These are phyloP conservation scores for Coemansia reversa DNA, from an alignment of 192 early-diverging fungal species.

Conservation along the genomic window DNA sequence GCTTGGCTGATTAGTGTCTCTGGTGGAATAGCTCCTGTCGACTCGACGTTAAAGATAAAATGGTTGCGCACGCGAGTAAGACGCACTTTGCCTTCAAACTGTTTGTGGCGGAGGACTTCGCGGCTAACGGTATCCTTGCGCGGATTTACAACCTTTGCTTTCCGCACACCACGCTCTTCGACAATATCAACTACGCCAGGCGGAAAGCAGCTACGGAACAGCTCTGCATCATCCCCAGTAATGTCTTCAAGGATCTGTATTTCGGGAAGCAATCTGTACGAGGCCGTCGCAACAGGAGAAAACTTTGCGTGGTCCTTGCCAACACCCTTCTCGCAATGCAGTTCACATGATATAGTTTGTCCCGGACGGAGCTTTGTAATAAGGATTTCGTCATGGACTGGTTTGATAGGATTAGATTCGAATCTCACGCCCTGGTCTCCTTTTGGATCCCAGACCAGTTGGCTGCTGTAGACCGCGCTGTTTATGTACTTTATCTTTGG, in stretches of 20 bases:
- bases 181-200: slow-evolving; percentile 81
- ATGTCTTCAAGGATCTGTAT: slow-evolving; percentile 86
- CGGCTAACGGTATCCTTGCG: slow-evolving; percentile 94
- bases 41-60: slow-evolving; percentile 97
- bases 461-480: slow-evolving; percentile 68
- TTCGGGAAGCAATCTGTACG: slow-evolving; percentile 91
- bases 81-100: slow-evolving; percentile 88
- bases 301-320: slow-evolving; percentile 97
- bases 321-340: slow-evolving; percentile 89
- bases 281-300: slow-evolving; percentile 94
- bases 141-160: slow-evolving; percentile 82
- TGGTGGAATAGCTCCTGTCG: slow-evolving; percentile 76
- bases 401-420: slow-evolving; percentile 64
- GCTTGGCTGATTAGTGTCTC: slow-evolving; percentile 76
- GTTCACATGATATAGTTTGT: slow-evolving; percentile 77
- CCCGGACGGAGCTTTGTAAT: slow-evolving; percentile 91
- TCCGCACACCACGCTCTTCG: slow-evolving; percentile 62
- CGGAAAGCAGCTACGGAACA: slow-evolving; percentile 86
- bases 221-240: slow-evolving; percentile 73
- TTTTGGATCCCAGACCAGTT: slow-evolving; percentile 86
- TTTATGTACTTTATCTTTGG: slow-evolving; percentile 73
- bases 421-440: slow-evolving; percentile 81
- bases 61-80: slow-evolving; percentile 92
- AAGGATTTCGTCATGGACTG: slow-evolving; percentile 90
- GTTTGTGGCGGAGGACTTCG: slow-evolving; percentile 87